These are phyloP conservation scores for Allomyces javanicus DNA, from an alignment of 192 early-diverging fungal species.

Conservation along the genomic window DNA sequence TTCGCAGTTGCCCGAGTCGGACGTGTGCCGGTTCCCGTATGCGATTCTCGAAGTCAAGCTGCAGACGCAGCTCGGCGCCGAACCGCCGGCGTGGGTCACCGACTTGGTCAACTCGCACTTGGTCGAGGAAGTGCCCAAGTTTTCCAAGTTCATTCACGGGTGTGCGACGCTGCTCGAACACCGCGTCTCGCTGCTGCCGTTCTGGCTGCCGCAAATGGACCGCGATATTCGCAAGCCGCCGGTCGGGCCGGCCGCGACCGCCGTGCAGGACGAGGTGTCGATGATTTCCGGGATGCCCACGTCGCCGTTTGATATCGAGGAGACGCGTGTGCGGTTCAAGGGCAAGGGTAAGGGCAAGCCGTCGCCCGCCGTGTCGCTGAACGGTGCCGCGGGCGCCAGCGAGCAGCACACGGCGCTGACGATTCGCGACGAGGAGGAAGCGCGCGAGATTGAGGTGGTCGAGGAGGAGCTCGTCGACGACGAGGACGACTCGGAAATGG, in stretches of 20 bases:
- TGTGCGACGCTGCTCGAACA: constrained; percentile 63
- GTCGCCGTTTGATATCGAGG: background rate
- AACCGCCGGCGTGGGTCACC: constrained; percentile 82
- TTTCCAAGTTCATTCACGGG: constrained; percentile 96
- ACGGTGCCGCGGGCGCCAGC: background rate
- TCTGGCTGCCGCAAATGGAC: constrained; percentile 93
- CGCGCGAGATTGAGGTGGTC: background rate
- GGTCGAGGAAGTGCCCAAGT: constrained; percentile 86
- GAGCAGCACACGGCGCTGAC: background rate
- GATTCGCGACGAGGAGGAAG: background rate
- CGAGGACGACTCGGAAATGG: background rate
- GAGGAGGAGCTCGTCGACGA: background rate
- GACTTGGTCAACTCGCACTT: constrained; percentile 77
- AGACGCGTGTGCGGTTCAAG: background rate
- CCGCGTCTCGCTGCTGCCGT: constrained; percentile 65
- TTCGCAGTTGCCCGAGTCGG: constrained; percentile 52
- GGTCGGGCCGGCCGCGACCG: constrained; percentile 27
- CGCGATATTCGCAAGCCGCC: constrained; percentile 72
- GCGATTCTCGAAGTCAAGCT: constrained; percentile 94
- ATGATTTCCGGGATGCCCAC: too few relatives aligned
- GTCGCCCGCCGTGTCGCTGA: background rate
- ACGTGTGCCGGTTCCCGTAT: constrained; percentile 77
- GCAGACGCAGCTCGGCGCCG: constrained; percentile 75
- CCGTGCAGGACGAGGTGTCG: constrained; percentile 5
- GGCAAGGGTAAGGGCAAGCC: background rate